phyloP scores from a whole-genome alignment of 1,284 basidiomycete species.

The Leccinum fallax region DNA sequence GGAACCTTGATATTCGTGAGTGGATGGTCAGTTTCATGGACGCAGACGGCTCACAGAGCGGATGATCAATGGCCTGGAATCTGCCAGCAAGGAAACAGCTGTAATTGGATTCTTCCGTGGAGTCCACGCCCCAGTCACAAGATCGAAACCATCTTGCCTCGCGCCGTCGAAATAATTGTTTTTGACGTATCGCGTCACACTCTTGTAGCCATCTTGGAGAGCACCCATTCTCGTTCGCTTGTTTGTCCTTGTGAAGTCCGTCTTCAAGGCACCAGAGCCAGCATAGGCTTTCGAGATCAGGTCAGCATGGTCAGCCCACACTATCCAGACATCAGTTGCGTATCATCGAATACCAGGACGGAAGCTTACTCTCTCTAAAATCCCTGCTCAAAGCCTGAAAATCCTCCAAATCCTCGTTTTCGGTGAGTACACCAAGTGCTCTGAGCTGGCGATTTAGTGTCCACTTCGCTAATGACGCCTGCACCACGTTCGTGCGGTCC shows the following conservation, averaged over 20 bases:
- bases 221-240: constrained; percentile 81
- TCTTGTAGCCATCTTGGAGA: constrained; percentile 89
- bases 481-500: constrained; percentile 96
- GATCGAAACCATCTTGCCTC: constrained; percentile 90
- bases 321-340: constrained; percentile 43
- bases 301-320: constrained; percentile 99
- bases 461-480: constrained; percentile 86
- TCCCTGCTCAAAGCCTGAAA: constrained; percentile 79
- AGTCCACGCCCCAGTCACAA: constrained; percentile 91
- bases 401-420: constrained; percentile 74
- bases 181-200: constrained; percentile 85
- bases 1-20: constrained; percentile 65
- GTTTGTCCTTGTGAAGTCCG: constrained; percentile 95
- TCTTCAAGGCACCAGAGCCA: constrained; percentile 95
- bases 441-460: constrained; percentile 82
- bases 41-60: constrained; percentile 65
- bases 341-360: constrained; percentile 5
- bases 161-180: constrained; percentile 99
- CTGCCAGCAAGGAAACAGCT: constrained; percentile 70
- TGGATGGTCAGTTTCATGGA: not conserved
- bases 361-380: constrained; percentile 81
- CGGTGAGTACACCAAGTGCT: constrained; percentile 68
- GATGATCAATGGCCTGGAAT: constrained; percentile 78
- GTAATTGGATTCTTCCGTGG: constrained; percentile 72
- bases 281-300: constrained; percentile 90